phyloP scores from a whole-genome alignment of 495 filamentous ascomycete species.

The Xanthoparmelia taractica region DNA sequence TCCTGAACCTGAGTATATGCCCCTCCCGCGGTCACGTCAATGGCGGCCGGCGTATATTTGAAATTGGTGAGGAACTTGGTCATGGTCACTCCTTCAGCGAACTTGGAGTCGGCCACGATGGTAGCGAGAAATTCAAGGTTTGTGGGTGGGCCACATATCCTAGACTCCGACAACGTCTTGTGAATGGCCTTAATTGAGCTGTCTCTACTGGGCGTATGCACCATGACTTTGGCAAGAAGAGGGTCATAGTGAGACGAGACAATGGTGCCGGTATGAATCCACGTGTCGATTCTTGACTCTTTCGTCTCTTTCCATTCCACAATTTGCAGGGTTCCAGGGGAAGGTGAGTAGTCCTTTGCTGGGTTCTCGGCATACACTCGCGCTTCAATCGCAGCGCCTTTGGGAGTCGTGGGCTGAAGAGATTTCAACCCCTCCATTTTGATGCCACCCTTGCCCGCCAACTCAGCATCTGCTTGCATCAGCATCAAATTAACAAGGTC shows the following conservation, averaged over 20 bases:
- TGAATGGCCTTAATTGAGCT: conserved; percentile 40
- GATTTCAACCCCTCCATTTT: conserved; percentile 28
- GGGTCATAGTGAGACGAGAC: conserved; percentile 53
- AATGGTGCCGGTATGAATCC: conserved; percentile 48
- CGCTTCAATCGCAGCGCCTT: conserved; percentile 49
- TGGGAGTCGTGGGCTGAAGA: conserved; percentile 32
- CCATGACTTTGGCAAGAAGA: conserved; percentile 56
- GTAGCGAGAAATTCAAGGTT: conserved; percentile 49
- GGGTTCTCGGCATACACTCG: conserved; percentile 58
- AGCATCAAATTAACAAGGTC: conserved; percentile 54
- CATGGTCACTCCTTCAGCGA: conserved; percentile 43
- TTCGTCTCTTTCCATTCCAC: conserved; percentile 43
- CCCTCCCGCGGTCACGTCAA: conserved; percentile 51
- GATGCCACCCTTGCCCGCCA: conserved; percentile 37
- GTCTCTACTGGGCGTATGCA: conserved; percentile 37
- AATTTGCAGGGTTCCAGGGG: conserved; percentile 48
- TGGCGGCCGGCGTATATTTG: conserved; percentile 41
- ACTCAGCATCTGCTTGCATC: conserved; percentile 43
- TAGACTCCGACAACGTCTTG: conserved; percentile 34
- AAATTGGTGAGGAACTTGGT: conserved; percentile 48
- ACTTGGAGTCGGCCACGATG: conserved; percentile 37
- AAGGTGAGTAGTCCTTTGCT: conserved; percentile 47
- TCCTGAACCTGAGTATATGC: conserved; percentile 54
- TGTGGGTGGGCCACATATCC: conserved; percentile 48
- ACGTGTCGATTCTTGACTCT: conserved; percentile 52